Conservation (phyloP, 805 yeast genomes). For the Candida tibetensis region DNA sequence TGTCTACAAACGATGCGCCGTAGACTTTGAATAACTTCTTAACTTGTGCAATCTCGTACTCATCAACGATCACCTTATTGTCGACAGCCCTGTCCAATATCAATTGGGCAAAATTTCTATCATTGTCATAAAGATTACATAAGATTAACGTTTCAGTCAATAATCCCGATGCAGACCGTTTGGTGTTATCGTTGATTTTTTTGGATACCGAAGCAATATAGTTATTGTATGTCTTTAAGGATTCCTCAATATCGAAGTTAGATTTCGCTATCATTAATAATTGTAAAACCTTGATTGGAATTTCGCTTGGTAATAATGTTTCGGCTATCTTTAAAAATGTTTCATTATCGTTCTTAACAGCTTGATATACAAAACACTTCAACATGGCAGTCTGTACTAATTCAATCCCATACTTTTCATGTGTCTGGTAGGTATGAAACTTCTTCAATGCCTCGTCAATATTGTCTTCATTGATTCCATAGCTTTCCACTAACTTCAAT, state of each 20-base stretch:
- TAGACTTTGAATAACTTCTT: constrained; percentile 45
- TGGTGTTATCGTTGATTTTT: constrained; percentile 23
- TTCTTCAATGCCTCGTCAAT: constrained; percentile 32
- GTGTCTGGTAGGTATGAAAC: constrained; percentile 39
- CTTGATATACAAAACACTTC: constrained; percentile 39
- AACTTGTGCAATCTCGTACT: constrained; percentile 37
- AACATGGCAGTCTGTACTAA: constrained; percentile 41
- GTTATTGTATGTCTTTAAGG: constrained; percentile 46
- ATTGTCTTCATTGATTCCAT: constrained; percentile 29
- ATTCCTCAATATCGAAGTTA: constrained; percentile 34
- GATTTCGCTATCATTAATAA: constrained; percentile 42
- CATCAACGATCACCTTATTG: constrained; percentile 36
- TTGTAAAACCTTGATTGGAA: constrained; percentile 35
- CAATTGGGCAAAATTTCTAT: constrained; percentile 54
- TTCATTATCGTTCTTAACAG: constrained; percentile 30
- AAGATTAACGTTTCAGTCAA: constrained; percentile 48
- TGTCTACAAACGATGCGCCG: constrained; percentile 49
- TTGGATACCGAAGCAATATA: constrained; percentile 38
- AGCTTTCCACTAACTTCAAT: constrained; percentile 28
- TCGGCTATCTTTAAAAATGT: constrained; percentile 38
- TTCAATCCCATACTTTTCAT: constrained; percentile 39
- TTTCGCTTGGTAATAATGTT: constrained; percentile 26
- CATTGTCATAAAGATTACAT: constrained; percentile 42
- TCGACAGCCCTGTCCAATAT: constrained; percentile 46
- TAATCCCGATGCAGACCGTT: constrained; percentile 41